phyloP scores from a whole-genome alignment of 2,329 filamentous ascomycete species.

The Fusarium coicis region DNA sequence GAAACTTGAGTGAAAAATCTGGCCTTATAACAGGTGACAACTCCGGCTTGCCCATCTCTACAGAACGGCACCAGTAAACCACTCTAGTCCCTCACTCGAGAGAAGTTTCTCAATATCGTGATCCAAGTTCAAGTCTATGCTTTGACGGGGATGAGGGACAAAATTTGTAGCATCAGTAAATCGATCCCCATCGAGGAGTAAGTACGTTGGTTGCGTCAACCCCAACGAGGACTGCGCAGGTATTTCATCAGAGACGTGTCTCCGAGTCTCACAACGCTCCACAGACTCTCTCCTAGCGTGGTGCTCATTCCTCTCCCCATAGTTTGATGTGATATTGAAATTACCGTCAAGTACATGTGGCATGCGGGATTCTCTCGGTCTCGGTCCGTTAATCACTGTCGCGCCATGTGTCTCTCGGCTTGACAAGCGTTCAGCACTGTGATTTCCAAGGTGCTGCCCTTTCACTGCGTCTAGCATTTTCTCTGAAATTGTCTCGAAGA shows the following conservation, averaged over 20 bases:
- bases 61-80: neutral
- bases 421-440: neutral
- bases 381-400: neutral
- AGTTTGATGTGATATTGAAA: neutral
- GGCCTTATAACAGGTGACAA: no score
- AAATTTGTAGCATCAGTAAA: neutral
- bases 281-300: neutral
- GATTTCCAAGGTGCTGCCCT: neutral
- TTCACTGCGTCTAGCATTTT: neutral
- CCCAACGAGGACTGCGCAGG: neutral
- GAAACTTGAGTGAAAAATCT: neutral
- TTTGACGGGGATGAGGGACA: neutral
- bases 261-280: neutral
- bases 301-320: neutral
- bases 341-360: neutral
- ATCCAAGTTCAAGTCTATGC: neutral
- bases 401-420: neutral
- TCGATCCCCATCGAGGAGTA: neutral
- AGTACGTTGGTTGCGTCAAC: neutral
- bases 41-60: neutral
- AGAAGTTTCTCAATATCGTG: neutral
- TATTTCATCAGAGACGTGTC: neutral
- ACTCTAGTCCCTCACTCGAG: neutral
- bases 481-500: neutral
- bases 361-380: neutral